Conservation (phyloP, 129 eudicot genomes). For the Gnaphalium uliginosum region DNA sequence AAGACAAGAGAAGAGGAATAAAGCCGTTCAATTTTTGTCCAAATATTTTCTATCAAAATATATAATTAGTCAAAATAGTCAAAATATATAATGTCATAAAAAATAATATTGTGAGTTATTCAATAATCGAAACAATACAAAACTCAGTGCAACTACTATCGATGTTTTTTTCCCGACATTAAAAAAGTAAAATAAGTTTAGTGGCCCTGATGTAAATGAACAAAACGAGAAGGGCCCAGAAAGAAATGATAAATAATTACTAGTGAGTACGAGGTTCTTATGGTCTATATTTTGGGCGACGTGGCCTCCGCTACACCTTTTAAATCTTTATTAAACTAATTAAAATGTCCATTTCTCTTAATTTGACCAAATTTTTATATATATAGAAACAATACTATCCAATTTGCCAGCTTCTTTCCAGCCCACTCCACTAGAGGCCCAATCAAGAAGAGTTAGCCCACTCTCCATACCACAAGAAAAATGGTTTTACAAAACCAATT, state of each 20-base stretch:
- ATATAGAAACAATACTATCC: not conserved
- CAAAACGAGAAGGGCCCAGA: conserved; percentile 19
- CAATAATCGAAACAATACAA: not conserved
- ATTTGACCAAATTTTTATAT: not conserved
- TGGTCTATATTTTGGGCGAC: conserved; percentile 38
- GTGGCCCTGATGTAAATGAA: conserved; percentile 5
- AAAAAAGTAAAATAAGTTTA: conserved; percentile 3
- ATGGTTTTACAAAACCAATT: no score
- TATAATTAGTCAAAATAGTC: no score
- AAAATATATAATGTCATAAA: no score
- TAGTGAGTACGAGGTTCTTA: conserved; percentile 38
- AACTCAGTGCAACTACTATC: not conserved
- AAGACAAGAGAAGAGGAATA: no score
- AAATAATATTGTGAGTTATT: no score
- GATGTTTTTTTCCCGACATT: conserved; percentile 24
- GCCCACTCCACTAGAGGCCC: conserved; percentile 25
- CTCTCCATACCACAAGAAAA: no score
- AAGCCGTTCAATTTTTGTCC: no score
- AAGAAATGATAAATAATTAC: conserved; percentile 17
- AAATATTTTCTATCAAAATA: no score
- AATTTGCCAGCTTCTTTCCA: not conserved
- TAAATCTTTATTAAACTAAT: conserved; percentile 28
- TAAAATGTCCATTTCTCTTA: not conserved
- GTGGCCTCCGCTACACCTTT: conserved; percentile 27
- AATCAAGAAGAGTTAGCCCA: not conserved